Evolutionary conservation across 2,329 filamentous ascomycete genomes (phyloP), one percentile per base, ranked within the genome.

Genomic region (Clonostachys sp.): DNA sequence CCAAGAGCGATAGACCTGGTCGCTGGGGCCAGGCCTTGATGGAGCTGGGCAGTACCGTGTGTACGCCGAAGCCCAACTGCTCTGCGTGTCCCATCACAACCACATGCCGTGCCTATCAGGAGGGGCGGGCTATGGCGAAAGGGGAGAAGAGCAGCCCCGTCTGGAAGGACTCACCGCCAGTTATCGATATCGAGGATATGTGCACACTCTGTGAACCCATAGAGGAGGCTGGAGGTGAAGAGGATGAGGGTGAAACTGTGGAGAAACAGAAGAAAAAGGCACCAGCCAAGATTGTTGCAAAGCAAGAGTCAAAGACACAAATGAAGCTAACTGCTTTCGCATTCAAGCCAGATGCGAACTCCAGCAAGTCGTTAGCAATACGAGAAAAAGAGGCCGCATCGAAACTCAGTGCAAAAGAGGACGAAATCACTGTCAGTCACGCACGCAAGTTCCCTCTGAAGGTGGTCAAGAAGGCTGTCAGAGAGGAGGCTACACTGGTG

Each of bases 21-120:
- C 62, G 74, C 50, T 84, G 81, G 81, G 82, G 82, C 1, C 81
- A 85, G 57, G 81, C 78, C 1, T 61, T 85, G 24, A 85, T 85
- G 81, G 81, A 85, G 56, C 67, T 85, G 5, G 81, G 81, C 4
- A 83, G 80, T 51, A 85, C 81, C 0, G 58, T 84, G 3, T 85
- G 81, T 54, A 73, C 73, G 7, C 81, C 81, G 1, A 77, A 77
- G 53, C 81, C 81, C 2, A 74, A 77, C 45, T 85, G 81, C 53
- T 61, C 60, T 3, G 55, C 56, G 2, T 81, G 78, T 47, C 78
- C 78, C 2, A 66, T 81, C 42, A 73, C 64, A 1, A 59, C 61
- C 3, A 78, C 73, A 0, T 81, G 78, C 51, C 73, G 74, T 6
- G 75, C 69, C 0, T 80, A 75, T 53, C 56, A 56, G 4, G 78